A percentile compares a stretch with the other conserved stretches of the same genome.
phyloP scores from a whole-genome alignment of 768 basidiomycete genomes.

The Tricholoma flavovirens region DNA sequence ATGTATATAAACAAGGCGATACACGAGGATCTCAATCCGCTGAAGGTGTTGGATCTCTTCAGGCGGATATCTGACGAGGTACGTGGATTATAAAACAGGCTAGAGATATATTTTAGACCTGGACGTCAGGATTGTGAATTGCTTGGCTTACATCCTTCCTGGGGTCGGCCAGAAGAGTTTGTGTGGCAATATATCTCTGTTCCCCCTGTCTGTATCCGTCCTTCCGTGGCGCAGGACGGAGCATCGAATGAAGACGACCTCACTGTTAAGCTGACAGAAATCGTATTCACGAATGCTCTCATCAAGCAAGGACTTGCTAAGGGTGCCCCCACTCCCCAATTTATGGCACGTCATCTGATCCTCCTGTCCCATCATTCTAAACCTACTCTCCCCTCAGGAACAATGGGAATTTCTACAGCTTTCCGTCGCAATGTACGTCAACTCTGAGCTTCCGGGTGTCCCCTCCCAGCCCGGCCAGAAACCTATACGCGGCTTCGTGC shows the following conservation, averaged over 20 bases:
- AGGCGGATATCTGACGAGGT: conserved; percentile 90
- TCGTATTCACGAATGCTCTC: conserved; percentile 88
- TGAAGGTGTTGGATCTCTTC: conserved; percentile 91
- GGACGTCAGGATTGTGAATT: conserved; percentile 82
- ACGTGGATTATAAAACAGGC: conserved; percentile 6
- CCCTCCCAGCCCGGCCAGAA: conserved; percentile 84
- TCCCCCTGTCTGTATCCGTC: conserved; percentile 95
- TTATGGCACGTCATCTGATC: conserved; percentile 56
- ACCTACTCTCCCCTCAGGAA: conserved; percentile 48
- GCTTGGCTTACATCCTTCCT: conserved; percentile 80
- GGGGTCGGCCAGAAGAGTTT: conserved; percentile 93
- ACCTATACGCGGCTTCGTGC: conserved; percentile 95
- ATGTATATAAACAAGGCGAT: conserved; percentile 83
- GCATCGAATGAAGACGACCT: conserved; percentile 98
- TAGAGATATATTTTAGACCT: neutral
- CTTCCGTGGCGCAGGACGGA: conserved; percentile 95
- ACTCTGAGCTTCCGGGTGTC: conserved; percentile 93
- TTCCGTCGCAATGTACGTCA: conserved; percentile 96
- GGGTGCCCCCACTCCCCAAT: conserved; percentile 81
- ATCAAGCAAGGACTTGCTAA: conserved; percentile 87
- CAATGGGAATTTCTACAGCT: conserved; percentile 98
- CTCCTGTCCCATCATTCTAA: neutral
- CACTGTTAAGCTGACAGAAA: conserved; percentile 95
- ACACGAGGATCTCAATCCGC: conserved; percentile 89
- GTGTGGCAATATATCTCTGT: conserved; percentile 99